phyloP scores from a whole-genome alignment of 345 rosid genomes.

The Camelina laxa region DNA sequence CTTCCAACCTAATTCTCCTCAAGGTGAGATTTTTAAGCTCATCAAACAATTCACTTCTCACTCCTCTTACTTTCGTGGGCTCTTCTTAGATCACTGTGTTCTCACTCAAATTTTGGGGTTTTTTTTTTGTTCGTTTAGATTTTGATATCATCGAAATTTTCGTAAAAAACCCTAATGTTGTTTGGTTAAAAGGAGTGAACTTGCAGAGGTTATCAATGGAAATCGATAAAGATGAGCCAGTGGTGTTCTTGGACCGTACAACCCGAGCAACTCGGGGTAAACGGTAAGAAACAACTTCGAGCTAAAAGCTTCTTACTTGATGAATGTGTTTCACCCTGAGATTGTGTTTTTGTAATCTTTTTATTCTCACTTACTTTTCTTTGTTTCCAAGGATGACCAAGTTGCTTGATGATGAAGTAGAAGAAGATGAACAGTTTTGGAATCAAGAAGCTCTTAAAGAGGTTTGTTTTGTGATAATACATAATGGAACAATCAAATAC shows the following conservation, averaged over 20 bases:
- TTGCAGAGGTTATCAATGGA: constrained; percentile 52
- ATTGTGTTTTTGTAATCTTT: constrained; percentile 1
- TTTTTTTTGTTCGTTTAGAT: not conserved
- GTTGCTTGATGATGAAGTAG: constrained; percentile 81
- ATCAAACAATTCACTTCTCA: not conserved
- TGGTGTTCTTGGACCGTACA: constrained; percentile 68
- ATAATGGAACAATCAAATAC: not conserved
- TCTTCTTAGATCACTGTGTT: constrained; percentile 22
- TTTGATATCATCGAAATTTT: not conserved
- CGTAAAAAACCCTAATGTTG: not conserved
- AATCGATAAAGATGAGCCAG: constrained; percentile 53
- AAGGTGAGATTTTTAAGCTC: constrained; percentile 13
- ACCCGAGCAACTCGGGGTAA: constrained; percentile 79
- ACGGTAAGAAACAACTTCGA: constrained; percentile 51
- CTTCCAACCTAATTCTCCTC: not conserved
- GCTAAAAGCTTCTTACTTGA: not conserved
- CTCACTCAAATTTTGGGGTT: not conserved
- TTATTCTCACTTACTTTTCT: not conserved
- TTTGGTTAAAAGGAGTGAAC: constrained; percentile 20
- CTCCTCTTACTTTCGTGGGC: not conserved
- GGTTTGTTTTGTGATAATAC: constrained; percentile 39
- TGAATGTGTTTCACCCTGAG: not conserved
- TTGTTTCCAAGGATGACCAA: constrained; percentile 69
- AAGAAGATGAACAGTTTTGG: constrained; percentile 94
- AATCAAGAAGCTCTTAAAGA: constrained; percentile 95